Evolutionary conservation across 139 green algal genomes (phyloP), one percentile per base, ranked within the genome.

Genomic region (Axilococcus clingmanii): DNA sequence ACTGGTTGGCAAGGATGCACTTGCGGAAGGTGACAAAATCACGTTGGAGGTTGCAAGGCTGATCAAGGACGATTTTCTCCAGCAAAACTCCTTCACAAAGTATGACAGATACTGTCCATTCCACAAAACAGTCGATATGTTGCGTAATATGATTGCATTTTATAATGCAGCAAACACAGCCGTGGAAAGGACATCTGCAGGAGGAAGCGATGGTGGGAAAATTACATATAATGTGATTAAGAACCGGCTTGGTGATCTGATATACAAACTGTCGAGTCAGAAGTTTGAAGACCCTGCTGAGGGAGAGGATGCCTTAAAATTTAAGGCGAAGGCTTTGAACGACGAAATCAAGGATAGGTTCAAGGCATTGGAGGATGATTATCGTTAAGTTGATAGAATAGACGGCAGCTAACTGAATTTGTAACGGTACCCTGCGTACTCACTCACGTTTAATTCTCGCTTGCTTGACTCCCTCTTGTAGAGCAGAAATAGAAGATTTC

Each of bases 61-160:
- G 49, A 83, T 98, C 65, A 96, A 96, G 72, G 92, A 99, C 32
- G 92, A 99, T 79, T 99, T 91, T 78, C 68, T 99, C 55, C 88
- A 96, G 71, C 92, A 99, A 66, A 99, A 99, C 77, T 87, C 78
- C 20, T 99, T 95, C 83, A 97, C 90, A 30, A 80, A 78, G 64
- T 90, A 93, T 56, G 85, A 94, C 69, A 94, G 90, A 62, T 91
- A 87, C 77, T 94, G 86, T 63, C 85, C 85, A 33, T 98, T 99
- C 79, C 98, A 97, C 85, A 99, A 99, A 50, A 76, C 66, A 8
- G 80, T 89, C 36, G 86, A 77, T 71, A 98, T 98, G 87, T 83
- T 98, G 70, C 67, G 78, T 43, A 98, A 96, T 83, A 98, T 98
- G 57, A 65, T 81, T 5, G 71, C 72, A 24, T 96, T 95, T 67